Evolutionary conservation across 176 grass and related monocot species (phyloP), one percentile per base, ranked within the genome.

Genomic region (Ensete glaucum): DNA sequence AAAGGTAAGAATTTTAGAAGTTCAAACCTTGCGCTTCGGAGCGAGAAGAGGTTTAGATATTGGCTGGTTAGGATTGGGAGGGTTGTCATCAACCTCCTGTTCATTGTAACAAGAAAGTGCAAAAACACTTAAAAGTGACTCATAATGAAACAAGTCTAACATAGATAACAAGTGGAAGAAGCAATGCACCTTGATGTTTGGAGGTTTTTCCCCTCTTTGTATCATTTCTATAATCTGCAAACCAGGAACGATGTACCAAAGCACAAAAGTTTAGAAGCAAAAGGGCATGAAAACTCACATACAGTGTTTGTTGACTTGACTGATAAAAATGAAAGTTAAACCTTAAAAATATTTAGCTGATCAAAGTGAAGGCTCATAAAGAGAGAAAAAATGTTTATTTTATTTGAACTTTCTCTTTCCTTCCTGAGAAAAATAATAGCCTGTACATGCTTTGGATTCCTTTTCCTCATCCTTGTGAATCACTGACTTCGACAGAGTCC

Each of bases 221-320:
- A 92, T 75, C 84, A 89, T 85, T 86, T 92, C 86, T 60, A 89
- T 86, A 68, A 87, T 75, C 90, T 92, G 84, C 68, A 70, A 83
- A 78, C 49, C 65, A 82, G 8, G 15, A 29, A 70, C 20, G 15
- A 70, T n/a, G 16, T 43, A 67, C 2, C 2, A 29, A 67, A 34
- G 25, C 12, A 67, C 24, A 14, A 68, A 68, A 52, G 7, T 52
- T 11, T 51, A 70, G 48, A 50, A 52, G 43, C 50, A 70, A 51
- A 70, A 70, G 9, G 51, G 25, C 17, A 12, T 52, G 9, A 20
- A 19, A n/a, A n/a, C 23, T 49, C 16, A 11, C 67, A 51, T 21
- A 11, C 2, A 26, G 23, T 26, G 24, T 20, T 65, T 11, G 3
- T 52, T 4, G 20, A 50, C 8, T 3, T 11, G 48, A 21, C 10